Percentiles rank a stretch among this genome's conserved stretches.
phyloP scores from a whole-genome alignment of 2,329 filamentous ascomycete species.

The Colletotrichum musae region DNA sequence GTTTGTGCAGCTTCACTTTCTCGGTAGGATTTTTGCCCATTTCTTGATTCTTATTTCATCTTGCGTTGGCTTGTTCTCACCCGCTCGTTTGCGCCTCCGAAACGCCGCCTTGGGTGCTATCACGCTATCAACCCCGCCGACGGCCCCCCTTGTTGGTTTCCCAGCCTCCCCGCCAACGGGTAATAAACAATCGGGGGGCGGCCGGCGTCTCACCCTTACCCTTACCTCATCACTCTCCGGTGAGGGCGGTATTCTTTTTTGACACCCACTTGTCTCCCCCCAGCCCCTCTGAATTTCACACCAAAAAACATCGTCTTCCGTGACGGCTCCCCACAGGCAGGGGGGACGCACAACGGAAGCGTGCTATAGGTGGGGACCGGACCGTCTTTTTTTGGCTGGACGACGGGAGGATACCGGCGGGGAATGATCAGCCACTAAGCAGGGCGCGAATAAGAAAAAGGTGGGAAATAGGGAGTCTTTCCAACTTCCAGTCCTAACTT shows the following conservation, averaged over 20 bases:
- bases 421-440: conserved; percentile 39
- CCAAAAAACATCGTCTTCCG: conserved; percentile 17
- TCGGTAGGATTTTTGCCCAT: too few relatives aligned
- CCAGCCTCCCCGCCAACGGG: conserved; percentile 32
- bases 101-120: neutral
- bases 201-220: neutral
- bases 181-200: conserved; percentile 3
- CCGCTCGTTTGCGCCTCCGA: neutral
- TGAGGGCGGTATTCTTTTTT: too few relatives aligned
- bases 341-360: neutral
- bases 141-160: neutral
- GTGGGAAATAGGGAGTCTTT: neutral
- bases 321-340: conserved; percentile 23
- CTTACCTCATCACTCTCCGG: conserved; percentile 16
- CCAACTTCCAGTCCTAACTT: too few relatives aligned
- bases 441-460: conserved; percentile 25
- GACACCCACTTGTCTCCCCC: neutral
- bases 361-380: too few relatives aligned
- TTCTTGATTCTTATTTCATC: neutral
- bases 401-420: conserved; percentile 34
- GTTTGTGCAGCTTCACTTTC: conserved; percentile 20
- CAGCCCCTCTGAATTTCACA: conserved; percentile 19
- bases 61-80: neutral
- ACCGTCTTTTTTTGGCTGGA: conserved; percentile 31
- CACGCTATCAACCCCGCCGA: too few relatives aligned